These are phyloP conservation scores for Cyphellophora europaea DNA, from an alignment of 2,329 filamentous ascomycete species.

Conservation along the genomic window DNA sequence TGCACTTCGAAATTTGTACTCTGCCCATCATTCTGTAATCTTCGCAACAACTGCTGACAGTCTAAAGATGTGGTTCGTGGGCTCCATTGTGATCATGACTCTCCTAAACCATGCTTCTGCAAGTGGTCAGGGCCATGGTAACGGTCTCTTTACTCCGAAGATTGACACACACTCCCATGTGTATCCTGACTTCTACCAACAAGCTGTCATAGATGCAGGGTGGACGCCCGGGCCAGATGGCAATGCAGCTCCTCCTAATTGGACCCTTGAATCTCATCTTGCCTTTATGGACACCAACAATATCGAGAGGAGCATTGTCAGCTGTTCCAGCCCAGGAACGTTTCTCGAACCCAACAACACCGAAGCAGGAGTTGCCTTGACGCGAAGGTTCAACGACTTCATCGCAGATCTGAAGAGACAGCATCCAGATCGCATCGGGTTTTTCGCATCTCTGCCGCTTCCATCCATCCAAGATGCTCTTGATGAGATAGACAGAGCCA, in stretches of 20 bases:
- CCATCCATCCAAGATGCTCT: slow-evolving; percentile 39
- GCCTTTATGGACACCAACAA: slow-evolving; percentile 38
- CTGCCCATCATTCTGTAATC: too few species aligned
- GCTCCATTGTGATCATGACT: too few species aligned
- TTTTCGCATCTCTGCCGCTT: slow-evolving; percentile 44
- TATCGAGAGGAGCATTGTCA: slow-evolving; percentile 43
- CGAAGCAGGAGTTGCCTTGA: slow-evolving; percentile 24
- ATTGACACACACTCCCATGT: slow-evolving; percentile 7
- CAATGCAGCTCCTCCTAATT: slow-evolving; percentile 17
- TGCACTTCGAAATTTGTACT: too few species aligned
- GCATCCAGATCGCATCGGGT: slow-evolving; percentile 32
- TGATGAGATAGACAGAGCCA: slow-evolving; percentile 34
- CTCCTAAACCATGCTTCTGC: too few species aligned
- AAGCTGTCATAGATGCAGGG: slow-evolving; percentile 4
- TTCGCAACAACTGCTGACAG: too few species aligned
- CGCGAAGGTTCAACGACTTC: slow-evolving; percentile 24
- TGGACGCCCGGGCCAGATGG: slow-evolving; percentile 4
- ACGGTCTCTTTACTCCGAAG: slow-evolving; percentile 3
- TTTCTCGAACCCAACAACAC: slow-evolving; percentile 31
- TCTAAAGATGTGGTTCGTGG: too few species aligned
- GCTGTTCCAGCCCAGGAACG: slow-evolving; percentile 44
- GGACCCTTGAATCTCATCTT: slow-evolving; percentile 37
- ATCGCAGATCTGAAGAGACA: slow-evolving; percentile 16
- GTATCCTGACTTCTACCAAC: slow-evolving; percentile 5
- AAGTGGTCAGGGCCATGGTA: too few species aligned